These are phyloP conservation scores for Magnolia kwangsiensis DNA, from an alignment of 164 flowering plant genomes.

Conservation along the genomic window DNA sequence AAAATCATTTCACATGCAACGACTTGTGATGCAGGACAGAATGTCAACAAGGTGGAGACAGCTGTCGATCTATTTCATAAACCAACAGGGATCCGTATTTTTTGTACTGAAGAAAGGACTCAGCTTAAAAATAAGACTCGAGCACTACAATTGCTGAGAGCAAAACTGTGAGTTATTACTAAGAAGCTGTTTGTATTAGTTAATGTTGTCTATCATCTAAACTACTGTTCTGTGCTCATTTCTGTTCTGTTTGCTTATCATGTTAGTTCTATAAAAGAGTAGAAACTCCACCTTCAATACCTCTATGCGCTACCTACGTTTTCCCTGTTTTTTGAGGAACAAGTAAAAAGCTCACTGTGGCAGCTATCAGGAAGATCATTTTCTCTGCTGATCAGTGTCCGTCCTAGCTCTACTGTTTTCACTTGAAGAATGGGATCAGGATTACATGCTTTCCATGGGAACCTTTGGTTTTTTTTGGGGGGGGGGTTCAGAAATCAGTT, in stretches of 20 bases:
- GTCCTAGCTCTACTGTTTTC: too few species aligned
- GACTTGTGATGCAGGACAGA: conserved; percentile 74
- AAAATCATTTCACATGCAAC: conserved; percentile 9
- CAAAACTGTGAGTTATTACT: conserved; percentile 71
- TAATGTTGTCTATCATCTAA: not conserved
- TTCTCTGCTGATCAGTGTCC: too few species aligned
- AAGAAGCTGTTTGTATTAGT: not conserved
- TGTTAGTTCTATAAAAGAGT: not conserved
- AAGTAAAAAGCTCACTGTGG: not conserved
- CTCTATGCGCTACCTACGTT: not conserved
- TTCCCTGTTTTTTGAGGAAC: not conserved
- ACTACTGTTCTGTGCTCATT: not conserved
- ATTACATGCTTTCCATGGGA: too few species aligned
- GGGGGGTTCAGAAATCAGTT: too few species aligned
- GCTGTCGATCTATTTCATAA: conserved; percentile 94
- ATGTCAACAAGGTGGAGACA: conserved; percentile 99
- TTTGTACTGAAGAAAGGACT: conserved; percentile 96
- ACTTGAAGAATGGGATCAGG: too few species aligned
- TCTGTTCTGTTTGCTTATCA: not conserved
- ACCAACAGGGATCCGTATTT: conserved; percentile 96
- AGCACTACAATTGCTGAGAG: conserved; percentile 85
- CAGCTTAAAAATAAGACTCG: conserved; percentile 76
- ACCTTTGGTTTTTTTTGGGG: too few species aligned
- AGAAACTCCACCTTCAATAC: not conserved
- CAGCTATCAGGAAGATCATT: too few species aligned